Base-by-base conservation (phyloP, 345 rosid species). In the Syzygium grande region DNA sequence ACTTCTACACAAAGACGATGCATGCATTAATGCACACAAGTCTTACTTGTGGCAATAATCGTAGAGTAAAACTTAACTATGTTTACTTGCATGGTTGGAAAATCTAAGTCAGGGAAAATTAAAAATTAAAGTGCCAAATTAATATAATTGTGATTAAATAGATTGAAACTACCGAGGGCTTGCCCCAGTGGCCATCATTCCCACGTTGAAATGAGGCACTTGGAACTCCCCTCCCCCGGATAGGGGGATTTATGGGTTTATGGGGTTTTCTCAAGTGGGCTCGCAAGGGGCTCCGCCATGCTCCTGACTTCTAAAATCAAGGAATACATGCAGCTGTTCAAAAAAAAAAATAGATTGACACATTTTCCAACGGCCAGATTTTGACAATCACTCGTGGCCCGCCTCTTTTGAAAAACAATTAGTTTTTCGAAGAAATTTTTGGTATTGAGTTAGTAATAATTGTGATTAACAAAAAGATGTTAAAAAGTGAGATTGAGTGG, bases 351-450 rank as follows among this genome's bases (percentile, higher is more conserved):
- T 43, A 43, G 46, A 43, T 43, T 43, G 46, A 43, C 46, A 43
- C 46, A 43, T 43, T 27, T 61, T 12, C 4, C 8, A 12, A 4
- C 9, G 12, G 4, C 13, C 68, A 61, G n/a, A 12, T n/a, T 61
- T 27, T 13, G 29, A 15, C 1, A 0, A 6, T 61, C 13, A 1
- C 25, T 0, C 0, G 4, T 73, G 80, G 3, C 79, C 11, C 5
- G 0, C 12, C 79, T 30, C 30, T 16, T 65, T 10, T 7, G 0
- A 30, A 11, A 59, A 27, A 25, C 7, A 59, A 25, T 68, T 68
- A 68, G 11, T 7, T 68, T 68, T 68, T 73, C 80, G 4, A 68
- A 34, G 13, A 68, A 34, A 68, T 34, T 68, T 59, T 68, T 68
- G 7, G 23, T 68, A 4, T 16, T 21, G 4, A 17, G 7, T 7